Conservation (phyloP, 768 basidiomycete species). For the Tulasnella sp. region DNA sequence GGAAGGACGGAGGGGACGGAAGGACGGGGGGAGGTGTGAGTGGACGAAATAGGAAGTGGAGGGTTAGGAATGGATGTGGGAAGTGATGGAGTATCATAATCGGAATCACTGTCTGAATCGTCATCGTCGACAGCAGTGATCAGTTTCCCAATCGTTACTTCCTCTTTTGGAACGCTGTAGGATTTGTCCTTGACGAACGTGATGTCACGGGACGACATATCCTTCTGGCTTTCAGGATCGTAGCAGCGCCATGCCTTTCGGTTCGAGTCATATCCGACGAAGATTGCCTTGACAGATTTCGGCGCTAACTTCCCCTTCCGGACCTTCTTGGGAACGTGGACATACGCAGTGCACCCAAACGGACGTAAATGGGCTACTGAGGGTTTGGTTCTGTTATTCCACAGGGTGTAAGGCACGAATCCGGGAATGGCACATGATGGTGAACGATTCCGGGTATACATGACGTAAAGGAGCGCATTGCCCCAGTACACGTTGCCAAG, state of each 20-base stretch:
- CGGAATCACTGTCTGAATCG: no score
- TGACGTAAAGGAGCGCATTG: not conserved
- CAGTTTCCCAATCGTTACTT: no score
- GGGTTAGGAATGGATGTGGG: no score
- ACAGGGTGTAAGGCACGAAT: not conserved
- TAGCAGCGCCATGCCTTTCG: not conserved
- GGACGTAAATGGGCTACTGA: not conserved
- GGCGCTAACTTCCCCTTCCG: not conserved
- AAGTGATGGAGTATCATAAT: no score
- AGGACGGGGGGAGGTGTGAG: no score
- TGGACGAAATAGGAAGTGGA: no score
- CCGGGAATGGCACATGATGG: not conserved
- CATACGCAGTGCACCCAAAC: not conserved
- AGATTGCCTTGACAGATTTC: not conserved
- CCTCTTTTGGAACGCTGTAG: no score
- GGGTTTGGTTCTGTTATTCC: not conserved
- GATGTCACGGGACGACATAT: no score
- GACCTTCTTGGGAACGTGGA: not conserved
- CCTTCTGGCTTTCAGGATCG: no score
- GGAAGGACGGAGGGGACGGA: no score
- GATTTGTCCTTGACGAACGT: no score
- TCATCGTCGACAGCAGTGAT: no score
- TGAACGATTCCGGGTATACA: not conserved
- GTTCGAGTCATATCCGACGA: not conserved
- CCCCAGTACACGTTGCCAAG: not conserved